A percentile compares a stretch with the other conserved stretches of the same genome.
Conservation (phyloP, 768 basidiomycete genomes). For the Nevesoporus exiguus region DNA sequence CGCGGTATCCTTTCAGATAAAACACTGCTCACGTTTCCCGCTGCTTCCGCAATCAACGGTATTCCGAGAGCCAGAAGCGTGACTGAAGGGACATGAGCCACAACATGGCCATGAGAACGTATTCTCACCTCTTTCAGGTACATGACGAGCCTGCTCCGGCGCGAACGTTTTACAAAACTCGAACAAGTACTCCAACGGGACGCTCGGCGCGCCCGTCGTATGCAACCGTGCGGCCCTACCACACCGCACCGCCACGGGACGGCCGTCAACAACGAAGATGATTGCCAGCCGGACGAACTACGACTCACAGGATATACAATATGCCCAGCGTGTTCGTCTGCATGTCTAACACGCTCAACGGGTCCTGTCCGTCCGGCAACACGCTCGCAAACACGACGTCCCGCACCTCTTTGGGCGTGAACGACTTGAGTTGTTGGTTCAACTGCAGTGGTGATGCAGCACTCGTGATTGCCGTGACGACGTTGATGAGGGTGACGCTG, state of each 20-base stretch:
- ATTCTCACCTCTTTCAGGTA: constrained; percentile 62
- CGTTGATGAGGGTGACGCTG: constrained; percentile 35
- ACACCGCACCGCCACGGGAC: not conserved
- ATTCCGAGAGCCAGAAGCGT: constrained; percentile 66
- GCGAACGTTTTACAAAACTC: constrained; percentile 63
- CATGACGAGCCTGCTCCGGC: constrained; percentile 59
- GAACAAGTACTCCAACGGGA: constrained; percentile 41
- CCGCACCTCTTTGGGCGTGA: constrained; percentile 53
- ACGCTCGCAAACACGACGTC: constrained; percentile 54
- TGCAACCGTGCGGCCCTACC: constrained; percentile 58
- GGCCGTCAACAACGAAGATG: not conserved
- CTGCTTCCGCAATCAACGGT: constrained; percentile 42
- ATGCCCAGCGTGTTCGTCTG: constrained; percentile 58
- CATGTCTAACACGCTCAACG: constrained; percentile 55
- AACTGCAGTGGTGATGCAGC: constrained; percentile 36
- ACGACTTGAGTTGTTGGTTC: constrained; percentile 43
- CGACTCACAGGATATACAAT: constrained; percentile 68
- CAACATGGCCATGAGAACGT: not conserved
- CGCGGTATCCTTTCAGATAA: not conserved
- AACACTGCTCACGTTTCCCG: constrained; percentile 49
- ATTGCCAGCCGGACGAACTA: not conserved
- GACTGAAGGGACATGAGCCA: constrained; percentile 43
- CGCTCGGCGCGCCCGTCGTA: constrained; percentile 35
- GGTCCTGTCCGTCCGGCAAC: constrained; percentile 63
- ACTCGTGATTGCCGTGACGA: constrained; percentile 46